phyloP scores from a whole-genome alignment of 2,329 filamentous ascomycete genomes.

The Corinectria fuckeliana region DNA sequence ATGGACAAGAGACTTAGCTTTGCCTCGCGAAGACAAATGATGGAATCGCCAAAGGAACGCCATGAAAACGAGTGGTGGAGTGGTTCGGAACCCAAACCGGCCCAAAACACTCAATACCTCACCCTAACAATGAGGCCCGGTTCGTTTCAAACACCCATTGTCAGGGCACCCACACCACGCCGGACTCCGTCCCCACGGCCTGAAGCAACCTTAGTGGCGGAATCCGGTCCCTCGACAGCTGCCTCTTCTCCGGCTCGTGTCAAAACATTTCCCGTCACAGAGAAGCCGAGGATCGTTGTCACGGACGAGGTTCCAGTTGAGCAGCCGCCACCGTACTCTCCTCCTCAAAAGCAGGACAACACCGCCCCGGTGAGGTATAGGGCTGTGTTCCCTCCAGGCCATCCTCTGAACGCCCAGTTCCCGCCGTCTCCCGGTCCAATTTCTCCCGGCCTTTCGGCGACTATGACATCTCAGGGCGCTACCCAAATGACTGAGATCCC shows the following conservation, averaged over 20 bases:
- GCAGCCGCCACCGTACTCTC: slow-evolving; percentile 63
- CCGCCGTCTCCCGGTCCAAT: slow-evolving; percentile 66
- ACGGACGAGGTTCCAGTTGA: slow-evolving; percentile 48
- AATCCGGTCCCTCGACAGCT: slow-evolving; percentile 31
- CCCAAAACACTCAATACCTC: slow-evolving; percentile 22
- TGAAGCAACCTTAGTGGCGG: slow-evolving; percentile 14
- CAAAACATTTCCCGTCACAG: slow-evolving; percentile 29
- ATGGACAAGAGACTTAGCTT: slow-evolving; percentile 53
- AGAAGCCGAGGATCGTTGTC: slow-evolving; percentile 50
- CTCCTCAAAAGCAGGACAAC: slow-evolving; percentile 47
- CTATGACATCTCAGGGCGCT: slow-evolving; percentile 67
- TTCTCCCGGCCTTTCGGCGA: slow-evolving; percentile 66
- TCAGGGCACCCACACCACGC: slow-evolving; percentile 46
- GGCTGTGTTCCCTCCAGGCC: slow-evolving; percentile 64
- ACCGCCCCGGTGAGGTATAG: slow-evolving; percentile 55
- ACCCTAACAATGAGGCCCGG: slow-evolving; percentile 23
- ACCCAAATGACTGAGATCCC: slow-evolving; percentile 67
- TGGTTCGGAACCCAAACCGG: slow-evolving; percentile 20
- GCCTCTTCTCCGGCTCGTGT: slow-evolving; percentile 20
- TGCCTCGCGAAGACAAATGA: slow-evolving; percentile 45
- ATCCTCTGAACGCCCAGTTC: slow-evolving; percentile 53
- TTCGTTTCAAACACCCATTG: slow-evolving; percentile 43
- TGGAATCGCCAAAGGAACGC: slow-evolving; percentile 40
- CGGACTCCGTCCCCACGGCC: slow-evolving; percentile 41
- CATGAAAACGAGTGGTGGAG: slow-evolving; percentile 49